Base-by-base conservation (phyloP, 441 rosid species). In the Metrosideros polymorpha region DNA sequence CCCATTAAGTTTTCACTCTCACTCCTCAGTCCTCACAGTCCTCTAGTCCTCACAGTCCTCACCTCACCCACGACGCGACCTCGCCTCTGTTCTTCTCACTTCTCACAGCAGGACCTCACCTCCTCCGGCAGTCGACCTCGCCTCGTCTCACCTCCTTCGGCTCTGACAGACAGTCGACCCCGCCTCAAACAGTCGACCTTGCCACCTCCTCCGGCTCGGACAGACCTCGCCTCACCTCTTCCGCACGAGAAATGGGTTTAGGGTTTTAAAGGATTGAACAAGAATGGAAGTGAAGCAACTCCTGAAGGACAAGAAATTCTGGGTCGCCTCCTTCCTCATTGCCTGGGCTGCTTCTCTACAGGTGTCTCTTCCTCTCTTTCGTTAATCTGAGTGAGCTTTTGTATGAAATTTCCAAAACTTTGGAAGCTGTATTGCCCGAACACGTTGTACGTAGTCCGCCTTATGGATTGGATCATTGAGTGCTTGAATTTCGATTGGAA, bases 311-410 rank as follows among this genome's bases (percentile, higher is more conserved):
- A 95, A 93, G 93, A 95, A 86, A 89, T 94, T 97, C 92, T 94
- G 96, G 98, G 55, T 92, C 39, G 99, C 98, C 84, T 97, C 98
- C 52, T 89, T 90, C 88, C 92, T 97, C 84, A 91, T 94, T 84
- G 91, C 89, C 77, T 97, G 98, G 99, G 98, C 98, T 82, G 96
- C 99, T 91, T 96, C 92, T 89, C 96, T 97, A 50, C 98, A 94
- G 98, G 97, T 96, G 75, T 13, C 27, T 7, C 47, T 53, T 53
- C 29, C 10, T 83, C 57, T 7, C 71, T 35, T 50, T 29, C 83
- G 52, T 51, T 52, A 19, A 30, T 49, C 32, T 45, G 61, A 53
- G 76, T 45, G 24, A 13, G 51, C 75, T 66, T 85, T 59, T 19
- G 35, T 0, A 0, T 12, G 49, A 1, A 71, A 71, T 71, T 39